Conservation (phyloP, 2,329 filamentous ascomycete genomes). For the Ophiostoma triangulosporum region DNA sequence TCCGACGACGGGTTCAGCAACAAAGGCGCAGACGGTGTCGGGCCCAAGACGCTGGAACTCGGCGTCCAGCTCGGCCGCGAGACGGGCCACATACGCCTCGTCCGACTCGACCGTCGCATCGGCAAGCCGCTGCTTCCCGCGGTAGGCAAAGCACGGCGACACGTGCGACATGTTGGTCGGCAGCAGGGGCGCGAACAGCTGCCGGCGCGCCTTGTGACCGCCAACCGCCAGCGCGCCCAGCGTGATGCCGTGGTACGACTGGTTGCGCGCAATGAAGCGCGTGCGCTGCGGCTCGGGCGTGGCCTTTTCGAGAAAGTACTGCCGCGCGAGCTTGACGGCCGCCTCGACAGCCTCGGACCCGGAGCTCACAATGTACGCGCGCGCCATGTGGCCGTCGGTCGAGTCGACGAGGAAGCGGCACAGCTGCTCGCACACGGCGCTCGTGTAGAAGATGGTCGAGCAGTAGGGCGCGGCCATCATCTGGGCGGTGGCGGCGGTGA, state of each 20-base stretch:
- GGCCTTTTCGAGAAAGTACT: slow-evolving; percentile 48
- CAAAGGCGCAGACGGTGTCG: slow-evolving; percentile 54
- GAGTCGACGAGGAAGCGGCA: slow-evolving; percentile 24
- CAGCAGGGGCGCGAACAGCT: slow-evolving; percentile 49
- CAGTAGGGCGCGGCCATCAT: slow-evolving; percentile 29
- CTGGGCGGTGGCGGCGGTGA: slow-evolving; percentile 27
- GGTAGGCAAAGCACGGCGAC: slow-evolving; percentile 54
- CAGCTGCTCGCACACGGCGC: slow-evolving; percentile 25
- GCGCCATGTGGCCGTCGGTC: slow-evolving; percentile 24
- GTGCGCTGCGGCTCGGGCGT: slow-evolving; percentile 40
- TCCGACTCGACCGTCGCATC: slow-evolving; percentile 32
- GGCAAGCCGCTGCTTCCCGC: slow-evolving; percentile 24
- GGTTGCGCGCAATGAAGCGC: slow-evolving; percentile 51
- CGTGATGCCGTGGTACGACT: slow-evolving; percentile 62
- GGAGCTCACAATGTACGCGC: slow-evolving; percentile 26
- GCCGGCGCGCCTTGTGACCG: slow-evolving; percentile 46
- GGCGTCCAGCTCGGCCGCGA: slow-evolving; percentile 51
- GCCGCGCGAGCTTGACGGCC: slow-evolving; percentile 48
- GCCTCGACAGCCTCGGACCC: slow-evolving; percentile 53
- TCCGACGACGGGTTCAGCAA: slow-evolving; percentile 61
- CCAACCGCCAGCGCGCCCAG: slow-evolving; percentile 52
- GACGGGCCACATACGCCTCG: slow-evolving; percentile 43
- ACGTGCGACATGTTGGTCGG: slow-evolving; percentile 44
- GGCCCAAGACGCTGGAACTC: slow-evolving; percentile 53
- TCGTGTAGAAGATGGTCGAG: slow-evolving; percentile 29